Base-by-base conservation (phyloP, 495 filamentous ascomycete genomes). In the Podospora pseudoanserina region DNA sequence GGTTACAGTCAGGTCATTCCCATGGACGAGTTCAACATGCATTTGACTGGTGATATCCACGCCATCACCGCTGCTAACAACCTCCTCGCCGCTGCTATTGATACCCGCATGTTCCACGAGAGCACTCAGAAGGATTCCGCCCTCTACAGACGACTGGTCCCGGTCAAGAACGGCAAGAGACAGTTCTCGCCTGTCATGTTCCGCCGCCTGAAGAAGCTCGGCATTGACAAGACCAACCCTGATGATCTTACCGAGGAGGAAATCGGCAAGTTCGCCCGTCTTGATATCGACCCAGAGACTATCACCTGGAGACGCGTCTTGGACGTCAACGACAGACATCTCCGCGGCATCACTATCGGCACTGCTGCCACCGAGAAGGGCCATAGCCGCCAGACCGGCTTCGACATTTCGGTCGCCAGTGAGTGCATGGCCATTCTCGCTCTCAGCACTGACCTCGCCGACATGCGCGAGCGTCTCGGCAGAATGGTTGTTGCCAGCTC, bases 21-120 rank as follows among this genome's bases (percentile, higher is more conserved):
- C 64, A 99, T 99, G 95, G 95, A 99, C 71, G 95, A 99, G 78
- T 99, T 99, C 84, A 99, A 99, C 77, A 84, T 99, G 69, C 95
- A 99, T 76, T 81, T 99, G 76, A 99, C 95, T 56, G 95, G 95
- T 71, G 95, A 99, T 77, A 98, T 99, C 69, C 95, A 99, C 77
- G 95, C 95, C 55, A 94, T 99, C 74, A 92, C 93, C 49, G 95
- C 95, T 11, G 95, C 95, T 5, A 99, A 98, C 84, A 99, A 99
- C 80, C 85, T 99, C 55, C 90, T 99, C n/a, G 95, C 95, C 65
- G 95, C 95, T 56, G 95, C 95, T 15, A 97, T 99, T 72, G 95
- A 99, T 73, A 98, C 95, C 6, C 89, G 95, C 68, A 97, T 99
- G 86, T 99, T 97, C 83, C 95, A 99, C 75, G 95, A 99, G 80